Conservation (phyloP, 1,139 yeast genomes). For the Geotrichum restrictum region DNA sequence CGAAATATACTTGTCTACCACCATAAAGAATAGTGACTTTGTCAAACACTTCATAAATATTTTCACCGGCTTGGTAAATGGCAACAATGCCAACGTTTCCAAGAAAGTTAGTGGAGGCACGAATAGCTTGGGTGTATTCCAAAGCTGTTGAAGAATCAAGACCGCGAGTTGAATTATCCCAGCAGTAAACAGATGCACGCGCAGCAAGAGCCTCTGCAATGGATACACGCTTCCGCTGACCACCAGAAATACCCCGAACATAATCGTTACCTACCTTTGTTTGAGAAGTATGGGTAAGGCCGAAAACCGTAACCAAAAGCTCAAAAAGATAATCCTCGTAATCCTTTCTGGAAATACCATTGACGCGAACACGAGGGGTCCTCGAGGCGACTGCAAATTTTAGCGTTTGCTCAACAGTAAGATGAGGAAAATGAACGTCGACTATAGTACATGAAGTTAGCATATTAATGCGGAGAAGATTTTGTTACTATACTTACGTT, state of each 20-base stretch:
- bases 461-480: background rate
- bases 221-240: slow-evolving; percentile 79
- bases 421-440: slow-evolving; percentile 68
- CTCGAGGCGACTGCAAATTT: slow-evolving; percentile 59
- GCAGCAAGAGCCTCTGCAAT: slow-evolving; percentile 64
- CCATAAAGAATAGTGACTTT: slow-evolving; percentile 68
- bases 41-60: slow-evolving; percentile 70
- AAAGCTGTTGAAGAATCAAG: slow-evolving; percentile 72
- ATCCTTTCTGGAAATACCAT: slow-evolving; percentile 54
- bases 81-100: slow-evolving; percentile 67
- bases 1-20: slow-evolving; percentile 75
- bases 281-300: slow-evolving; percentile 59
- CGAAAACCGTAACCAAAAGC: slow-evolving; percentile 69
- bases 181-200: slow-evolving; percentile 61
- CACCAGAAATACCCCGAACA: slow-evolving; percentile 78
- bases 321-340: slow-evolving; percentile 62
- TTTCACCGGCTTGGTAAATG: slow-evolving; percentile 78
- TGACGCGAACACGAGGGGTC: slow-evolving; percentile 62
- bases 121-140: slow-evolving; percentile 67
- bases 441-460: too few relatives aligned
- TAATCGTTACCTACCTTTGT: slow-evolving; percentile 69
- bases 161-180: slow-evolving; percentile 77
- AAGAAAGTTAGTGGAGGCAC: slow-evolving; percentile 56
- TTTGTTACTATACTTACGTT: slow-evolving; percentile 43
- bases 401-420: slow-evolving; percentile 69